Evolutionary conservation across 31 red algal species (phyloP), one percentile per base, ranked within the genome.

Genomic region (Porphyra umbilicalis): DNA sequence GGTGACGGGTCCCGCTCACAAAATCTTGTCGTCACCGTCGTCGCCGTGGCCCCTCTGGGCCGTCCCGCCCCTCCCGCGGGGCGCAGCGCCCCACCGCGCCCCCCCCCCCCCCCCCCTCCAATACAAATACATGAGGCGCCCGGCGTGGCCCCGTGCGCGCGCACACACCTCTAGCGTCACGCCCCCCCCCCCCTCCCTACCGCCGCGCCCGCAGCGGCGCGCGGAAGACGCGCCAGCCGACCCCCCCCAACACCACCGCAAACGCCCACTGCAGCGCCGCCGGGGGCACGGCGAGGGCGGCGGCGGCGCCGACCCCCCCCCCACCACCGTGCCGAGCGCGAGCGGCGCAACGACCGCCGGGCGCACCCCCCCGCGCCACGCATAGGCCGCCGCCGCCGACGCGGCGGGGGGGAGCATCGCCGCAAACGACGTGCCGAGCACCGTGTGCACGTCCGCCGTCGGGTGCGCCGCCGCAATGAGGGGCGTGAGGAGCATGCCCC

Each of bases 401-500:
- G 88, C 84, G 13, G 90, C 83, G 25, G 94, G 90, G 11, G 90
- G 76, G 0, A 91, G 31, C 94, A 97, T 97, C 10, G 88, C 87
- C 14, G 90, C 83, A 76, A 97, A 92, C 4, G 90, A 87, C 1
- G 94, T 97, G 29, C 87, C 94, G 77, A 97, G 36, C 10, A 97
- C 87, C 10, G 44, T 78, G 33, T 81, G 83, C 32, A 94, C 85
- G 8, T 80, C 38, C n/a, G 40, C 29, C 4, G 79, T 80, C 7
- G 83, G 81, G 5, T 34, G 29, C 18, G 75, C 39, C 20, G 91
- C 39, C 15, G 94, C 90, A 25, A 97, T 88, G 32, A 92, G 14
- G 8, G 94, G 94, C 4, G 90, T 93, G 76, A 90, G 87, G 68
- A 97, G 81, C 7, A 83, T 90, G 32, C 94, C 94, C 68, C 94